Conservation (phyloP, 2,329 filamentous ascomycete species). For the Thyridium curvatum region DNA sequence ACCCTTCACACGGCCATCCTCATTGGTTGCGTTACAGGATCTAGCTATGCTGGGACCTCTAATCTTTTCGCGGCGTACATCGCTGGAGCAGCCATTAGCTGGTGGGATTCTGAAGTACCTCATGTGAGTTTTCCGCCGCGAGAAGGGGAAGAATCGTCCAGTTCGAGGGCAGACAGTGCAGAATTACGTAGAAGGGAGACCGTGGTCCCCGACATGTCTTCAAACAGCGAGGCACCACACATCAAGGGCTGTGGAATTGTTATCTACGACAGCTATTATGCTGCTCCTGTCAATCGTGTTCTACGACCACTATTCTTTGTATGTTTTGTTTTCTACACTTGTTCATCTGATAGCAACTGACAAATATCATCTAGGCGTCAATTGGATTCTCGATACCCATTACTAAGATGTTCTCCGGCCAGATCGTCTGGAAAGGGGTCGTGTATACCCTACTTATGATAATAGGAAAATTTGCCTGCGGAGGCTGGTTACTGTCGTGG, state of each 20-base stretch:
- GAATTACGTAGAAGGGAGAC: not conserved
- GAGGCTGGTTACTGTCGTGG: conserved; percentile 35
- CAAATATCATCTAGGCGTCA: conserved; percentile 23
- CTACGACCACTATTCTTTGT: conserved; percentile 69
- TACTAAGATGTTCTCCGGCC: conserved; percentile 56
- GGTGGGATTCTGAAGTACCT: conserved; percentile 44
- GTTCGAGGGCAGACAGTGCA: not conserved
- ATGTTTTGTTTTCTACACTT: no score
- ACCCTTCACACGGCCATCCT: conserved; percentile 42
- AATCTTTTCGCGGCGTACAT: conserved; percentile 58
- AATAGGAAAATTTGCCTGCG: conserved; percentile 53
- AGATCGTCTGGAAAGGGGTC: conserved; percentile 64
- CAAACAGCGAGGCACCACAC: not conserved
- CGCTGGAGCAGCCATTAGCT: conserved; percentile 51
- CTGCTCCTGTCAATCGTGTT: conserved; percentile 35
- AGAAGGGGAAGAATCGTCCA: no score
- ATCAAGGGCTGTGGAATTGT: conserved; percentile 4
- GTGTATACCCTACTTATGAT: conserved; percentile 69
- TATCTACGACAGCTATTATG: conserved; percentile 34
- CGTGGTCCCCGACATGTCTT: not conserved
- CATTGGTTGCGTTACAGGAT: conserved; percentile 38
- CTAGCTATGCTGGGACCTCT: conserved; percentile 56
- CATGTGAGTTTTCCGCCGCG: conserved; percentile 9
- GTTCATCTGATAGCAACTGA: no score
- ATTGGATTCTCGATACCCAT: conserved; percentile 79